Evolutionary conservation across 192 early-diverging fungal genomes (phyloP).

Genomic region (Entomortierella chlamydospora): DNA sequence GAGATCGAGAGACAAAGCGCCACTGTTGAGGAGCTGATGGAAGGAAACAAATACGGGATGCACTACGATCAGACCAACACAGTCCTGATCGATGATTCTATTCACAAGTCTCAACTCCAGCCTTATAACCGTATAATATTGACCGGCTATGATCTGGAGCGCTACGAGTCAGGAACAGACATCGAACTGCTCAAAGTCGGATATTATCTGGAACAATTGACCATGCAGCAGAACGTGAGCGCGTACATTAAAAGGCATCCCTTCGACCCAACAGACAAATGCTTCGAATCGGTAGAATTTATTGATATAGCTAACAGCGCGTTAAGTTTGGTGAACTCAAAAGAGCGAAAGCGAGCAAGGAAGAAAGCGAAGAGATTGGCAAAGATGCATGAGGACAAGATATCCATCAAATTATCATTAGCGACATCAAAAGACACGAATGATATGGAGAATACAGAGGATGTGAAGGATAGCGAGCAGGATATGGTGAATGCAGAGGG

Average conservation of each 20-base stretch:
- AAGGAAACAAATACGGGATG: background rate
- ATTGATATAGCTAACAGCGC: too few species aligned
- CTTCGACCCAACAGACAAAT: slow-evolving; percentile 19
- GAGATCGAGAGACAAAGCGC: slow-evolving; percentile 15
- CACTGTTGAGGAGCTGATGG: background rate
- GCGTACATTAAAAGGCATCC: slow-evolving; percentile 57
- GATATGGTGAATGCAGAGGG: too few species aligned
- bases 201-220: slow-evolving; percentile 45
- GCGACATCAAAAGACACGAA: too few species aligned
- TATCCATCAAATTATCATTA: too few species aligned
- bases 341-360: background rate
- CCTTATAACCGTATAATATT: slow-evolving; percentile 60
- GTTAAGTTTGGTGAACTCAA: too few species aligned
- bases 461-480: too few species aligned
- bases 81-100: slow-evolving; percentile 65
- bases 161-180: slow-evolving; percentile 8
- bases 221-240: slow-evolving; percentile 57
- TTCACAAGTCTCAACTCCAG: slow-evolving; percentile 60
- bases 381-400: too few species aligned
- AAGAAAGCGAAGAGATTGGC: background rate
- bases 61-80: slow-evolving; percentile 62
- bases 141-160: slow-evolving; percentile 37
- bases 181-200: slow-evolving; percentile 57
- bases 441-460: too few species aligned
- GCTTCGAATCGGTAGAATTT: background rate